These are phyloP conservation scores for Alternaria longipes DNA, from an alignment of 2,329 filamentous ascomycete genomes.

Conservation along the genomic window DNA sequence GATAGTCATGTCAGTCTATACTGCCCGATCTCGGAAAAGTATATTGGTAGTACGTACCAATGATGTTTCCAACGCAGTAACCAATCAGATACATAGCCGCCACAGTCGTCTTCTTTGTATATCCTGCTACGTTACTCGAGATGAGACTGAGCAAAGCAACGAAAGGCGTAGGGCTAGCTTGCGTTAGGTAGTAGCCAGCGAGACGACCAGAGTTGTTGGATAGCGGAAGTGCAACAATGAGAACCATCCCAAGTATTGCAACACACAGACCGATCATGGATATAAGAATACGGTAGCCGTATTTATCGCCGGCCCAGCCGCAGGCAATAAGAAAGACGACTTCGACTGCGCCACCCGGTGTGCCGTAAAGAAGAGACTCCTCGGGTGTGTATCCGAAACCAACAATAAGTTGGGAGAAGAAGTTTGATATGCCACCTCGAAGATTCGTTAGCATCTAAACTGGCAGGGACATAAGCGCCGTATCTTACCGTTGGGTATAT, in stretches of 20 bases:
- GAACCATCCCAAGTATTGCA: conserved; percentile 67
- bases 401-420: conserved; percentile 68
- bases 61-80: conserved; percentile 54
- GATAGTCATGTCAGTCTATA: conserved; percentile 39
- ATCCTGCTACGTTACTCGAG: conserved; percentile 67
- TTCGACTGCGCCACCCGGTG: conserved; percentile 72
- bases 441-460: neutral
- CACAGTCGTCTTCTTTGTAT: conserved; percentile 68
- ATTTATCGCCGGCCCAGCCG: conserved; percentile 65
- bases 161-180: conserved; percentile 68
- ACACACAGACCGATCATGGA: conserved; percentile 62
- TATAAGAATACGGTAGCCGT: conserved; percentile 66
- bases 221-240: conserved; percentile 70
- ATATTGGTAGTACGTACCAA: conserved; percentile 28
- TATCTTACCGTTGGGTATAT: conserved; percentile 64
- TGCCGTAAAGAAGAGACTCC: conserved; percentile 71
- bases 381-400: conserved; percentile 72
- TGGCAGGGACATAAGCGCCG: neutral
- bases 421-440: conserved; percentile 64
- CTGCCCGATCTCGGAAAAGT: too few species aligned
- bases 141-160: conserved; percentile 71
- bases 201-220: conserved; percentile 67
- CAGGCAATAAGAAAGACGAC: conserved; percentile 65
- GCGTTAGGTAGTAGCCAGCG: conserved; percentile 72
- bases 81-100: conserved; percentile 60